A percentile compares a stretch with the other conserved stretches of the same genome.
Conservation (phyloP, 495 filamentous ascomycete species). For the Astrocystis sublimbata region DNA sequence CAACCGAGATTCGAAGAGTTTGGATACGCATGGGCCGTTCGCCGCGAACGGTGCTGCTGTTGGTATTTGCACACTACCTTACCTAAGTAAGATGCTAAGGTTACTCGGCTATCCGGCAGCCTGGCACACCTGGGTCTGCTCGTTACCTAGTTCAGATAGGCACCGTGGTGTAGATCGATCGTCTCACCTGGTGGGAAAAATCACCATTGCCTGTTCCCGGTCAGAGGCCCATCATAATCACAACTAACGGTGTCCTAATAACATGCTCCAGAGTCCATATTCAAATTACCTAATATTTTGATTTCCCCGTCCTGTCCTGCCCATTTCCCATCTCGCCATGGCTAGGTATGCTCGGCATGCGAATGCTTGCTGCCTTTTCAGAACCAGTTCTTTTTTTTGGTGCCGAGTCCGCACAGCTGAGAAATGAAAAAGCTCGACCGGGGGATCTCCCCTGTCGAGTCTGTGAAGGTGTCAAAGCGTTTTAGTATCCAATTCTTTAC, state of each 20-base stretch:
- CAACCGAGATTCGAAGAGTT: too few relatives aligned
- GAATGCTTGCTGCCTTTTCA: too few relatives aligned
- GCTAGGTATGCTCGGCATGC: too few relatives aligned
- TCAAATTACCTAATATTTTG: not conserved
- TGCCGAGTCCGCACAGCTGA: too few relatives aligned
- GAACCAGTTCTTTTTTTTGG: too few relatives aligned
- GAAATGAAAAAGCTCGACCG: not conserved
- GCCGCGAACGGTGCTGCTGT: not conserved
- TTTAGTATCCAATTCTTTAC: not conserved
- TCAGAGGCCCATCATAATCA: too few relatives aligned
- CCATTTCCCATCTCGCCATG: too few relatives aligned
- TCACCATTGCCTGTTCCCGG: constrained; percentile 1
- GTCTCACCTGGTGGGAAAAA: not conserved
- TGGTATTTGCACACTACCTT: too few relatives aligned
- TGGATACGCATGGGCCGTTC: not conserved
- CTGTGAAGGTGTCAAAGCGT: not conserved
- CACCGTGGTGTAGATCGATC: too few relatives aligned
- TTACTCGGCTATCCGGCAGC: not conserved
- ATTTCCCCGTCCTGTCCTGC: not conserved
- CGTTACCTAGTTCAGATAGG: too few relatives aligned
- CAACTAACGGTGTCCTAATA: too few relatives aligned
- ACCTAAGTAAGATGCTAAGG: too few relatives aligned
- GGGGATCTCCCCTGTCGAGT: not conserved
- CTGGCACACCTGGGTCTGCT: constrained; percentile 1
- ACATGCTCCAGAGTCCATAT: not conserved